These are phyloP conservation scores for Monilinia laxa DNA, from an alignment of 2,329 filamentous ascomycete genomes.

Conservation along the genomic window DNA sequence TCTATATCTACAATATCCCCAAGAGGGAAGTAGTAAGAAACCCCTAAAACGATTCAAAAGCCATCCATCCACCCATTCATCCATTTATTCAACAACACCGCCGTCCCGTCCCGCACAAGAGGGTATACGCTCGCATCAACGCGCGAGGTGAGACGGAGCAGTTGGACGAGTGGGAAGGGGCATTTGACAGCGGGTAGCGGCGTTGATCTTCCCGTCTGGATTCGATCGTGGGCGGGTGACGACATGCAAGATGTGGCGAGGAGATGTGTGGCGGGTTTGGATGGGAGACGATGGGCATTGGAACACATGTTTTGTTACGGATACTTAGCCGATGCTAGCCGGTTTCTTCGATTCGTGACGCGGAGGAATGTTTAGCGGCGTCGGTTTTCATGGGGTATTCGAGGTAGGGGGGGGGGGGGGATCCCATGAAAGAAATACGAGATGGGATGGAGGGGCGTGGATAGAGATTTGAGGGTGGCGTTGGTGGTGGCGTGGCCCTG, in stretches of 20 bases:
- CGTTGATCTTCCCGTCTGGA: not conserved
- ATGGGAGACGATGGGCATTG: not conserved
- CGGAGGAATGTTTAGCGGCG: not conserved
- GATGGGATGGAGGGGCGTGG: not conserved
- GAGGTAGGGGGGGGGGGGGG: not conserved
- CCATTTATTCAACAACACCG: no score
- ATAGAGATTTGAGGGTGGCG: not conserved
- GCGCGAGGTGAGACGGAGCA: not conserved
- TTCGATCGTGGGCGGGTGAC: not conserved
- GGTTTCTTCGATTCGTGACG: not conserved
- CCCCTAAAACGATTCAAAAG: no score
- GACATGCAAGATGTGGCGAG: not conserved
- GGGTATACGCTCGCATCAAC: not conserved
- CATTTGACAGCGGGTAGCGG: conserved; percentile 8
- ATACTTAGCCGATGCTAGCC: conserved; percentile 6
- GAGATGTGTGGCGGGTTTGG: not conserved
- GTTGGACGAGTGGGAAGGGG: not conserved
- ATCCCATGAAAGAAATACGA: not conserved
- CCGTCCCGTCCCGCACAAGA: no score
- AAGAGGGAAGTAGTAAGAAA: no score
- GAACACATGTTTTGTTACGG: not conserved
- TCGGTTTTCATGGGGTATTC: not conserved
- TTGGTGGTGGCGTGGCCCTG: not conserved
- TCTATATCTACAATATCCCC: no score
- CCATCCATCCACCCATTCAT: no score